These are phyloP conservation scores for Mycosphaerelloides madeirae DNA, from an alignment of 2,329 filamentous ascomycete genomes.

Conservation along the genomic window DNA sequence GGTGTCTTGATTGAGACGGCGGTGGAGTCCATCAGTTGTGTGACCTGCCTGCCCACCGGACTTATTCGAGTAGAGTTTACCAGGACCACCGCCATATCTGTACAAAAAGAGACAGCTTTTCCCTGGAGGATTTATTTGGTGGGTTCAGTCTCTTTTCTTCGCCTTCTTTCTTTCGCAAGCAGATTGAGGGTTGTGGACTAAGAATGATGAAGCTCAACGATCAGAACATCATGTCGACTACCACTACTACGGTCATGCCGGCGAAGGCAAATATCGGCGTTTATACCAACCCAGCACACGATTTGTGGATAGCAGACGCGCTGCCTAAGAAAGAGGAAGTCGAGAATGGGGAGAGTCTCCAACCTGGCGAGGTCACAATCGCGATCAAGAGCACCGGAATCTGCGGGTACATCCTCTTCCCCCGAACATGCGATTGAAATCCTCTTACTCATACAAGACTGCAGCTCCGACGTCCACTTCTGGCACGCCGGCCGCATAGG, in stretches of 20 bases:
- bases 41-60: neutral
- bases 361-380: constrained; percentile 78
- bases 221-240: constrained; percentile 14
- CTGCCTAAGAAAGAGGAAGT: constrained; percentile 72
- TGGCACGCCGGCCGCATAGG: constrained; percentile 95
- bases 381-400: constrained; percentile 93
- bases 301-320: constrained; percentile 81
- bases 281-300: constrained; percentile 88
- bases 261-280: constrained; percentile 89
- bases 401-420: constrained; percentile 62
- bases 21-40: too few relatives aligned
- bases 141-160: neutral
- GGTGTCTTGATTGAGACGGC: neutral
- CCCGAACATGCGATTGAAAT: neutral
- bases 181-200: neutral
- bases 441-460: neutral
- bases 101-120: too few relatives aligned
- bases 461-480: constrained; percentile 89
- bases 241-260: constrained; percentile 36
- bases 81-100: neutral
- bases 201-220: constrained; percentile 4
- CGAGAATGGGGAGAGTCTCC: constrained; percentile 61
- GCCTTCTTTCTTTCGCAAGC: neutral
- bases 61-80: neutral
- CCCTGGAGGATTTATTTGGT: neutral